Base-by-base conservation (phyloP, 139 green algal species). In the Dunaliella primolecta region DNA sequence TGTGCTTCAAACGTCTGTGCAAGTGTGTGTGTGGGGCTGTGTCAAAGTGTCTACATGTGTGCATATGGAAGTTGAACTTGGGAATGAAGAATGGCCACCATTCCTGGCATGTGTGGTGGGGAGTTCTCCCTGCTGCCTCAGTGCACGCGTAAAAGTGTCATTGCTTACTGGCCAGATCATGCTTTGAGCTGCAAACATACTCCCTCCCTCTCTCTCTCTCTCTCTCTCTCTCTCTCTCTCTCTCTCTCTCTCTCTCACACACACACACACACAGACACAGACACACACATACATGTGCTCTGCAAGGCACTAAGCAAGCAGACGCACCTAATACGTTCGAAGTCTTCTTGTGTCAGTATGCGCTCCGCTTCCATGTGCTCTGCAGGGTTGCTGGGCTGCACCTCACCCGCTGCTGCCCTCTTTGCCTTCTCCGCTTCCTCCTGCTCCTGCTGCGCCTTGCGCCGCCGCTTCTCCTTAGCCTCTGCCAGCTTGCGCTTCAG, bases 271-370 rank as follows among this genome's bases (percentile, higher is more conserved):
- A 77, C 71, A 35, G 15, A 31, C 25, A 32, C 71, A 35, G 15
- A 31, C n/a, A 35, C 27, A 35, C 25, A 21, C 71, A 31, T 77
- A 35, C 71, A 77, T 32, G 71, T n/a, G 71, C n/a, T 11, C 71
- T 35, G 75, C 30, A 36, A 1, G 75, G 71, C 29, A 21, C n/a
- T 11, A 7, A 32, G 75, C 30, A 36, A 1, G 75, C 78, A 89
- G 82, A 93, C 84, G 24, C 87, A 86, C 86, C 86, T 86, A 85
- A 98, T 98, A 75, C 90, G 87, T 29, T 91, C 90, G 89, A 98
- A 98, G 89, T 98, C 96, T 80, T 97, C 93, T 27, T 91, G 85
- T 33, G 88, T 95, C 36, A 98, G 85, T 75, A 98, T 94, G 36
- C 95, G 88, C 29, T 92, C 92, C 81, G 84, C 92, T 81, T 98